Percentiles rank a stretch among this genome's conserved stretches.
Conservation (phyloP, 2,329 filamentous ascomycete genomes). For the Ascochyta pisi region DNA sequence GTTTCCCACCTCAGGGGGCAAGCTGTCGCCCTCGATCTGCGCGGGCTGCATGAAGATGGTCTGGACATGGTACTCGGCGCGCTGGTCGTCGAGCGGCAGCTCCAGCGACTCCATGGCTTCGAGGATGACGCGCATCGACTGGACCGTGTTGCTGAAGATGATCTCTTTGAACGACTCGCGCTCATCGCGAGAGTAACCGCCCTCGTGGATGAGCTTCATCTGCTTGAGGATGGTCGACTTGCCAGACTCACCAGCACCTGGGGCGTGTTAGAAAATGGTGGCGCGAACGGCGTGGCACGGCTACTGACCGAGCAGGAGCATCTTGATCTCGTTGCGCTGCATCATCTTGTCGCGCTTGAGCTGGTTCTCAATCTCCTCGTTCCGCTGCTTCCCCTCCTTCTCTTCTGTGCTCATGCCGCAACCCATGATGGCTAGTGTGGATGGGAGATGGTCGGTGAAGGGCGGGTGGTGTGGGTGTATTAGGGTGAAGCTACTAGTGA, state of each 20-base stretch:
- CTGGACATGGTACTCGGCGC: constrained; percentile 96
- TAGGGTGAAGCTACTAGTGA: constrained; percentile 36
- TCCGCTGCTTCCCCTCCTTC: constrained; percentile 99
- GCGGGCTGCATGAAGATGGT: constrained; percentile 98
- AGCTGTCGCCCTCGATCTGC: constrained; percentile 92
- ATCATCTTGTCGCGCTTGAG: constrained; percentile 98
- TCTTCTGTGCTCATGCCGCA: constrained; percentile 99
- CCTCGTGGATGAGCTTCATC: constrained; percentile 99
- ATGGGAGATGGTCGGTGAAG: constrained; percentile 3
- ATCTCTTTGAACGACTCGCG: constrained; percentile 75
- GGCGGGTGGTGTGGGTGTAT: constrained; percentile 27
- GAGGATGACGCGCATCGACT: constrained; percentile 74
- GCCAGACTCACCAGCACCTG: constrained; percentile 96
- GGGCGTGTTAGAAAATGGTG: constrained; percentile 35
- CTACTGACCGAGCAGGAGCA: constrained; percentile 90
- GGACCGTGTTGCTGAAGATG: constrained; percentile 74
- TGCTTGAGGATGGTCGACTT: constrained; percentile 95
- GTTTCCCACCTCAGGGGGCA: constrained; percentile 91
- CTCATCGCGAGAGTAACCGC: constrained; percentile 93
- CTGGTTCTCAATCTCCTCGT: constrained; percentile 99
- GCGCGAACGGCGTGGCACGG: constrained; percentile 15
- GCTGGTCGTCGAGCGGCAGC: constrained; percentile 86
- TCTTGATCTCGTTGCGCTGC: constrained; percentile 99
- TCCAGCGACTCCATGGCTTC: constrained; percentile 74
- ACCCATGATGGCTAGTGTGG: constrained; percentile 76